Percentiles rank a stretch among this genome's conserved stretches.
phyloP scores from a whole-genome alignment of 2,329 filamentous ascomycete species.

The Gyromitra esculenta region DNA sequence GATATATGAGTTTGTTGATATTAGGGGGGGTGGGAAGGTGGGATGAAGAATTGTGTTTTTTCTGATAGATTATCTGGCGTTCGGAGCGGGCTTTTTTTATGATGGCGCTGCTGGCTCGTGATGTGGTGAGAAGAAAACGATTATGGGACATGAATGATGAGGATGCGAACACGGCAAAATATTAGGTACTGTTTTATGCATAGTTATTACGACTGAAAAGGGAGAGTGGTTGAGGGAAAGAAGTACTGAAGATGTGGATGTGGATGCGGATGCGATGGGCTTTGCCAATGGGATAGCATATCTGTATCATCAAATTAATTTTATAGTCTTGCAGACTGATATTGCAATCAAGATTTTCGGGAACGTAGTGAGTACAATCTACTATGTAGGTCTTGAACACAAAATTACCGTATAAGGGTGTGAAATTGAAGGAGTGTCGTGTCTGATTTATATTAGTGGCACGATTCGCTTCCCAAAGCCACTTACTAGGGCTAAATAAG shows the following conservation, averaged over 20 bases:
- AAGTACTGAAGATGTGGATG: background rate
- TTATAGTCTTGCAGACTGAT: no score
- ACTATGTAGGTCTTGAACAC: no score
- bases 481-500: background rate
- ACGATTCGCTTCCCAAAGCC: no score
- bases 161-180: no score
- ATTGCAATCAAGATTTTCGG: no score
- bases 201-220: background rate
- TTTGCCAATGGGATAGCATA: no score
- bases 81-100: slow-evolving; percentile 26
- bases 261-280: no score
- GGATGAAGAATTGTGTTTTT: background rate
- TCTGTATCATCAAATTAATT: no score
- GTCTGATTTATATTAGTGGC: no score
- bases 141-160: slow-evolving; percentile 5
- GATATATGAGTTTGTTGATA: slow-evolving; percentile 25
- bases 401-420: no score
- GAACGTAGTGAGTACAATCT: no score
- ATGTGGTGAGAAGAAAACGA: background rate
- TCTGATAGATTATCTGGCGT: slow-evolving; percentile 30
- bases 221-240: background rate
- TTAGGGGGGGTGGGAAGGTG: background rate
- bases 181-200: background rate
- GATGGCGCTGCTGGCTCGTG: background rate
- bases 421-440: no score